phyloP scores from a whole-genome alignment of 352 stramenopile species.

The Phytophthora citricola region DNA sequence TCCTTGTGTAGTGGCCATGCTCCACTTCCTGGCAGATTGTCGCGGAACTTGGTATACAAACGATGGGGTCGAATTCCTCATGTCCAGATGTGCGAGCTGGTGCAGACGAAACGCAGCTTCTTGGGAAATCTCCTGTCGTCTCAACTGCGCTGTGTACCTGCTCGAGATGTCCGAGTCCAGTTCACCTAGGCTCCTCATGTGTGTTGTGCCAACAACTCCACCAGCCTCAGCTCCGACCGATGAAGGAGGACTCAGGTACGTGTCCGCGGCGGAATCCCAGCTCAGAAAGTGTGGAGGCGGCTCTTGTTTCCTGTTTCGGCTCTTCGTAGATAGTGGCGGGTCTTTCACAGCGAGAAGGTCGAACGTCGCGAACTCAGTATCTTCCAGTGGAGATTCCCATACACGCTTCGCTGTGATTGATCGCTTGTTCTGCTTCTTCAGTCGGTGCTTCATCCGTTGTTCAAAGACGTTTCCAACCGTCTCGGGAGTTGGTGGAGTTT shows the following conservation, averaged over 20 bases:
- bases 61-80: conserved; percentile 17
- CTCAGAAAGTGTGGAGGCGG: conserved; percentile 7
- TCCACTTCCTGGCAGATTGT: conserved; percentile 24
- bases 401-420: not conserved
- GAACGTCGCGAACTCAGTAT: conserved; percentile 12
- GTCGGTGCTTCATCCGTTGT: conserved; percentile 15
- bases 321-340: conserved; percentile 5
- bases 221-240: conserved; percentile 15
- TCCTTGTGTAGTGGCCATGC: conserved; percentile 17
- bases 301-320: not conserved
- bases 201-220: conserved; percentile 10
- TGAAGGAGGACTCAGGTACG: conserved; percentile 20
- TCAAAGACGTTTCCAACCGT: conserved; percentile 22
- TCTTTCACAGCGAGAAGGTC: conserved; percentile 17
- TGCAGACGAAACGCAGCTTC: conserved; percentile 23
- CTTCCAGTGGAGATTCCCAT: not conserved
- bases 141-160: conserved; percentile 10
- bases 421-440: conserved; percentile 25
- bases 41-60: conserved; percentile 23
- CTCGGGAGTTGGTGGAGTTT: conserved; percentile 8
- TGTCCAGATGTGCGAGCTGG: conserved; percentile 25
- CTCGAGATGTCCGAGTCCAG: conserved; percentile 6
- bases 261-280: conserved; percentile 24
- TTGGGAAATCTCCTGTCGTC: conserved; percentile 8
- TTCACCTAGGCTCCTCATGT: conserved; percentile 4